Conservation (phyloP, 768 basidiomycete genomes). For the Tricholoma matsutake region DNA sequence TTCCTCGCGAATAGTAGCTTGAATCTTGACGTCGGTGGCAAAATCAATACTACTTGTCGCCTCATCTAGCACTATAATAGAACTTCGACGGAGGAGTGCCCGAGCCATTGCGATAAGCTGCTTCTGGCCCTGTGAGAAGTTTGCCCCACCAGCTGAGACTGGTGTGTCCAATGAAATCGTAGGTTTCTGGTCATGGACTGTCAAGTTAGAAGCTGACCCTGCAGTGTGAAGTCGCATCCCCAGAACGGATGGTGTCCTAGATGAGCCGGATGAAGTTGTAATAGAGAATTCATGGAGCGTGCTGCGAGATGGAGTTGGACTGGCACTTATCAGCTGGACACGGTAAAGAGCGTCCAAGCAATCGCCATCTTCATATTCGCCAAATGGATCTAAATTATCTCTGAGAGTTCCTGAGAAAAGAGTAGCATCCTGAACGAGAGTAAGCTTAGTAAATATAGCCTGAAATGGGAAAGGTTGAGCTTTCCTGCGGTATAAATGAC, state of each 20-base stretch:
- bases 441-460: background rate
- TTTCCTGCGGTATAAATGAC: conserved; percentile 74
- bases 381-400: conserved; percentile 73
- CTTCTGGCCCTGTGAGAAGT: conserved; percentile 90
- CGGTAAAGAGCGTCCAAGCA: conserved; percentile 78
- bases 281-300: too few relatives aligned
- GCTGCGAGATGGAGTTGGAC: conserved; percentile 44
- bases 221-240: conserved; percentile 37
- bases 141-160: conserved; percentile 81
- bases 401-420: conserved; percentile 78
- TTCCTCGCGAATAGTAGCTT: conserved; percentile 81
- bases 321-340: conserved; percentile 69
- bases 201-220: conserved; percentile 35
- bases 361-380: conserved; percentile 78
- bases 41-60: conserved; percentile 87
- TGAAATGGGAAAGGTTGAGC: too few relatives aligned
- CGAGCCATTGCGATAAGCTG: conserved; percentile 90
- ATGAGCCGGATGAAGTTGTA: too few relatives aligned
- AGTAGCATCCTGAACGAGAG: conserved; percentile 49
- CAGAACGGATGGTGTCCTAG: conserved; percentile 18
- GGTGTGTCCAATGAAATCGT: conserved; percentile 68
- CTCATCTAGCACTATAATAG: conserved; percentile 77
- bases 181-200: conserved; percentile 57
- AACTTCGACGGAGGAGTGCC: conserved; percentile 68
- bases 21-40: conserved; percentile 86